Base-by-base conservation (phyloP, 2,329 filamentous ascomycete species). In the Pseudocercospora cruenta region DNA sequence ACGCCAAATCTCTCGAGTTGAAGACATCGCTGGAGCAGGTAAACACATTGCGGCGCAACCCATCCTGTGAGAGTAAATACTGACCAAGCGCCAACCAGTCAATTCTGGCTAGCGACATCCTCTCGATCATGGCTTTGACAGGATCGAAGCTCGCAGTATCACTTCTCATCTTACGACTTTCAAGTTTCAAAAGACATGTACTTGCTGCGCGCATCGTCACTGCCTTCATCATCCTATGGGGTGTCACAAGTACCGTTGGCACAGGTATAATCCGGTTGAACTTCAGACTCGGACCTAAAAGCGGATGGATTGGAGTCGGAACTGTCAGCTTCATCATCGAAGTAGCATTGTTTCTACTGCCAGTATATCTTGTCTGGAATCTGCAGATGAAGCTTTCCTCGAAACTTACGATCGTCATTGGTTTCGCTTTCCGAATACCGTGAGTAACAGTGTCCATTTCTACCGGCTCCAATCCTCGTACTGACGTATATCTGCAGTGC, bases 341-440 rank as follows among this genome's bases (percentile, higher is more conserved):
- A 47, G 47, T 63, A 3, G 55, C 60, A 21, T 57, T 67, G 16
- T 63, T 69, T 21, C 49, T 63, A 10, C 62, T 69, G 5, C 67
- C 67, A 19, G 53, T 65, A 26, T 69, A 58, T 43, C 47, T 69
- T 16, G 67, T 69, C 10, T 67, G 62, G 65, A 49, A 55, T 45
- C 55, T 69, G 21, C 60, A 69, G 14, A 63, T 69, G 53, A 58
- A 53, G 6, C 55, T 67, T 14, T 62, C 65, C 3, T 60, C 65
- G 4, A 69, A 69, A 28, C 43, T 64, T 10, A 67, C 65, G 2
- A 62, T 69, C 7, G 31, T 69, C 14, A 39, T 58, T 39, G 67
- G 67, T 4, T 69, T 69, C 45, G 65, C 65, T 2, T 69, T 69
- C 26, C 67, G 67, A 8, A 61, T 69, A 16, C 67, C 67, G 67